Base-by-base conservation (phyloP, 441 rosid species). In the Populus tomentosa region DNA sequence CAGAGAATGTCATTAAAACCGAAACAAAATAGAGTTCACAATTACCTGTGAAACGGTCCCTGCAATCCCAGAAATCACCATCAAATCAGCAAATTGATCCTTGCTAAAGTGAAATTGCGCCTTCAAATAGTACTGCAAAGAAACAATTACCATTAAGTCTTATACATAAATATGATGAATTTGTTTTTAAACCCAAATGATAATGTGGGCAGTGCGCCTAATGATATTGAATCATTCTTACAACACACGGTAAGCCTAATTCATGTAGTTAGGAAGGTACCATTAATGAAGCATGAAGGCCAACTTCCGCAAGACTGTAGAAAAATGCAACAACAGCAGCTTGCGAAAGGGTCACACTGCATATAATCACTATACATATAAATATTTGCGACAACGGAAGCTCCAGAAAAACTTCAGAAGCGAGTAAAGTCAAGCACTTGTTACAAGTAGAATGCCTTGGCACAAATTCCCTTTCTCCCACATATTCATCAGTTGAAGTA, bases 11-110 rank as follows among this genome's bases (percentile, higher is more conserved):
- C 75, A 33, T 10, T 38, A 20, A 78, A 59, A 3, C 30, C 21
- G 26, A 36, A 10, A 74, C 16, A 73, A 61, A 40, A 30, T 9
- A 71, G 50, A 46, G 76, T 28, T 56, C 46, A 67, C 67, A 74
- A 10, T 26, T 82, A 90, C 98, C 97, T 94, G 97, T 42, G 97
- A 94, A 79, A 92, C 64, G 28, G 98, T 85, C 71, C 98, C 98
- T 16, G 95, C 90, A 69, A 87, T 81, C 72, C 97, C 98, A 69
- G 77, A 65, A 75, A 94, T 92, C 71, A 91, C 90, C 98, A 94
- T 90, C 35, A 94, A 79, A 72, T 91, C 95, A 30, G 98, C 97
- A 75, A 94, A 94, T 75, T 92, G 94, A 80, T 94, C 87, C 86
- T 94, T 94, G 78, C 85, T 82, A 79, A 88, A 94, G 86, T 89